Evolutionary conservation across 2,329 filamentous ascomycete genomes (phyloP).

Genomic region (Nemania sp.): DNA sequence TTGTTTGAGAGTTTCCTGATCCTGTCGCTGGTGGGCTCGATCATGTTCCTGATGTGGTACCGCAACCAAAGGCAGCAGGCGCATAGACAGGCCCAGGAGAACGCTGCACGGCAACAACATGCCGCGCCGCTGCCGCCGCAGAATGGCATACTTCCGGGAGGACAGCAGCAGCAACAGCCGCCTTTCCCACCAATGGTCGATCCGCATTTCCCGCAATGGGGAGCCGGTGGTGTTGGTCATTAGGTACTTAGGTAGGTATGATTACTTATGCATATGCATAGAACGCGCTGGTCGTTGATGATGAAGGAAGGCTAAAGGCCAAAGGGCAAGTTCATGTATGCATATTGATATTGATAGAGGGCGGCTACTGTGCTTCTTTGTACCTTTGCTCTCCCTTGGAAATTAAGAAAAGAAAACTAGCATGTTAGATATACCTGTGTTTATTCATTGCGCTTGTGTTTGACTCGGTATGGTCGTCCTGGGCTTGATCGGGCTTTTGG

Average conservation of each 20-base stretch:
- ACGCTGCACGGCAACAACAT: constrained; percentile 25
- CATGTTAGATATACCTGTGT: too few relatives aligned
- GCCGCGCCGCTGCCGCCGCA: constrained; percentile 26
- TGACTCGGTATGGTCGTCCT: too few relatives aligned
- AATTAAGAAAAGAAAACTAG: too few relatives aligned
- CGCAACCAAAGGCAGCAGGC: constrained; percentile 69
- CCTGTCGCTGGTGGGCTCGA: constrained; percentile 71
- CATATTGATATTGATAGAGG: too few relatives aligned
- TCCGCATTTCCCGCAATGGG: constrained; percentile 65
- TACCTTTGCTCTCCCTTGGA: too few relatives aligned
- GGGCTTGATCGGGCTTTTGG: too few relatives aligned
- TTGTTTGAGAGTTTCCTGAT: constrained; percentile 85
- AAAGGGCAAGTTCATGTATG: too few relatives aligned
- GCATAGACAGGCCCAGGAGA: constrained; percentile 44
- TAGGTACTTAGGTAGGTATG: too few relatives aligned
- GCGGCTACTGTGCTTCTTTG: too few relatives aligned
- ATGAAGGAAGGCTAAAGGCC: too few relatives aligned
- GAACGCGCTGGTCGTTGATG: not conserved
- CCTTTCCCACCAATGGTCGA: constrained; percentile 56
- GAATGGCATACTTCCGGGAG: constrained; percentile 1
- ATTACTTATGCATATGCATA: too few relatives aligned
- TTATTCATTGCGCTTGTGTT: too few relatives aligned
- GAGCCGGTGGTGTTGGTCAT: constrained; percentile 36
- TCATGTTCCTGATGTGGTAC: constrained; percentile 82
- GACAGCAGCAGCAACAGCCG: constrained; percentile 25